These are phyloP conservation scores for Neoascochyta sp. DNA, from an alignment of 2,329 filamentous ascomycete species.

Conservation along the genomic window DNA sequence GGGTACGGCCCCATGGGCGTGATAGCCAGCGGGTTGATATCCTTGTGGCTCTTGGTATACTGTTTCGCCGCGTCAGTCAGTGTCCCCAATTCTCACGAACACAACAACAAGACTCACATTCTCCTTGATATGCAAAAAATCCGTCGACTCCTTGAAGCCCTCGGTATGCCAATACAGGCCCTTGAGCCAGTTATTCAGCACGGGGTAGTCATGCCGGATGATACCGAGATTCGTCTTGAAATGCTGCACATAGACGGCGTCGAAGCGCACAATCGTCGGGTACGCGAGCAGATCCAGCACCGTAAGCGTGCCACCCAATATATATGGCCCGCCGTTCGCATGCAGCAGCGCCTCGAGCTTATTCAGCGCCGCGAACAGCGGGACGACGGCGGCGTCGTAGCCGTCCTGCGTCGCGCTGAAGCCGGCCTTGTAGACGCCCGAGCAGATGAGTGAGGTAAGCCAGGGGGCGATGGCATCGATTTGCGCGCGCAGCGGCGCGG, in stretches of 20 bases:
- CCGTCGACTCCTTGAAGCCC: slow-evolving; percentile 56
- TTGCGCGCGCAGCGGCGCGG: slow-evolving; percentile 42
- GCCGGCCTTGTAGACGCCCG: slow-evolving; percentile 60
- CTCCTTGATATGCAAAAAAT: slow-evolving; percentile 67
- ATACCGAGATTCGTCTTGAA: slow-evolving; percentile 64
- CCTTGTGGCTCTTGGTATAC: slow-evolving; percentile 58
- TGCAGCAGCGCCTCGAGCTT: slow-evolving; percentile 51
- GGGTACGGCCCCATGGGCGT: slow-evolving; percentile 62
- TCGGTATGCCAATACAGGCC: slow-evolving; percentile 56
- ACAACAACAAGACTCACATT: slow-evolving; percentile 42
- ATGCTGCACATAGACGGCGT: slow-evolving; percentile 61
- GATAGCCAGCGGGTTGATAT: slow-evolving; percentile 60
- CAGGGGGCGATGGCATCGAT: slow-evolving; percentile 55
- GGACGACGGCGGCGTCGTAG: slow-evolving; percentile 54
- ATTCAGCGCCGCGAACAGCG: slow-evolving; percentile 59
- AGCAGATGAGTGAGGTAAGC: slow-evolving; percentile 56
- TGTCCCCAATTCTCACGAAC: background rate
- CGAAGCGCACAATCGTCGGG: slow-evolving; percentile 57
- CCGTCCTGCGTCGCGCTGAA: slow-evolving; percentile 54
- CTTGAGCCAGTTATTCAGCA: slow-evolving; percentile 59
- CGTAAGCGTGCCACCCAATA: slow-evolving; percentile 55
- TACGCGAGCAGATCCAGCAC: slow-evolving; percentile 59
- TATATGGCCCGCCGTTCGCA: slow-evolving; percentile 51
- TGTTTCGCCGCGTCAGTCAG: slow-evolving; percentile 8
- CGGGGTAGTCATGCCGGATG: slow-evolving; percentile 58